Base-by-base conservation (phyloP, 441 rosid species). In the Daphne laureola region DNA sequence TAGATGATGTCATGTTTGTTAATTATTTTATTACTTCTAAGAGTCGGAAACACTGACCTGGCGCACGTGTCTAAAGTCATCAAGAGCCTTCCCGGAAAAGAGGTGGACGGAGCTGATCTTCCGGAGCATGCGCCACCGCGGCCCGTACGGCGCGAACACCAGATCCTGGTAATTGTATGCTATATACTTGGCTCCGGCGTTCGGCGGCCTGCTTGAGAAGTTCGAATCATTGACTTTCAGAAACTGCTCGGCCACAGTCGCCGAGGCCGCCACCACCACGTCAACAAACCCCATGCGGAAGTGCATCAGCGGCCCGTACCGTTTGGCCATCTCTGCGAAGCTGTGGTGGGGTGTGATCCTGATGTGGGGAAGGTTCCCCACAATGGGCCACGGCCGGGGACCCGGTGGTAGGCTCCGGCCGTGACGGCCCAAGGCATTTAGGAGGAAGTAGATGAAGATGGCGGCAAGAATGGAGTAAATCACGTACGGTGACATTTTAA, bases 81-180 rank as follows among this genome's bases (percentile, higher is more conserved):
- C 91, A 35, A 88, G 67, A n/a, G 91, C 89, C 76, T 83, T 85
- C 67, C 72, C 72, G 36, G 94, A 88, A 73, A 85, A 88, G 0
- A 88, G 72, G 64, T 88, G 94, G 55, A 85, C 75, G 55, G 86
- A 64, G 61, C 76, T 78, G 36, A 88, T 88, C 72, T 88, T 88
- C 57, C 94, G 51, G 13, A 88, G 65, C 86, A 83, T n/a, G 43
- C 96, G 74, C 96, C 96, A 88, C 60, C 91, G 38, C 6, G 82
- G 72, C 9, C 96, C 96, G 35, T 88, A 83, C 0, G 96, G 96
- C 0, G 94, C 86, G 55, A 88, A 85, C 55, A 85, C 96, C 17
- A 88, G 76, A 71, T 88, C 96, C 43, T 85, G 94, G 8, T 85
- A 83, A 38, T 88, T 88, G 35, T 88, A 88, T 1, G 96, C 91